These are phyloP conservation scores for Bertia moriformis DNA, from an alignment of 2,329 filamentous ascomycete species.

Conservation along the genomic window DNA sequence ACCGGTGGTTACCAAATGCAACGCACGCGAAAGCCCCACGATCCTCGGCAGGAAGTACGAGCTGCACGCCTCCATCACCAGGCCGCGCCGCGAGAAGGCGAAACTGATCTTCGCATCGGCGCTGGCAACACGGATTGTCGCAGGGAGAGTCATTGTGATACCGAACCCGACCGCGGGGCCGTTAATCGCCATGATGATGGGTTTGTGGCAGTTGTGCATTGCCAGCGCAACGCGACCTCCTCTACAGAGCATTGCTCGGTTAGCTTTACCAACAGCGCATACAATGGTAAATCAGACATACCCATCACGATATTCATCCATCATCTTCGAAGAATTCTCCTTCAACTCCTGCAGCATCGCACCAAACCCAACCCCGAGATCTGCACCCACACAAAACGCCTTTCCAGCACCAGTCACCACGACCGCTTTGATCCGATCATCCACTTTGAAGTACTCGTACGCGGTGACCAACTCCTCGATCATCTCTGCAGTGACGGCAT, in stretches of 20 bases:
- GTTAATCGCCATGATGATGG: background rate
- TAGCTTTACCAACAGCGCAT: too few relatives aligned
- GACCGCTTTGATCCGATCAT: background rate
- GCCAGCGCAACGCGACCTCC: background rate
- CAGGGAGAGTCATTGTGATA: background rate
- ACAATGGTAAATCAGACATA: too few relatives aligned
- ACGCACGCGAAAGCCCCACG: conserved; percentile 46
- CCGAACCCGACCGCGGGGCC: background rate
- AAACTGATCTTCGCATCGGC: too few relatives aligned
- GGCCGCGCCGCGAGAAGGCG: conserved; percentile 56
- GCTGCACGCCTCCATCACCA: conserved; percentile 59
- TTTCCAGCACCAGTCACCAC: background rate
- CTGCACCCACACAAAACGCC: background rate
- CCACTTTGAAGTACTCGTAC: background rate
- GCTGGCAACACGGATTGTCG: too few relatives aligned
- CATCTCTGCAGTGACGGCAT: background rate
- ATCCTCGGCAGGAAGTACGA: conserved; percentile 60
- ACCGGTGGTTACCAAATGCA: conserved; percentile 55
- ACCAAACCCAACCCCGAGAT: background rate
- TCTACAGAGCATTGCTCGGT: too few relatives aligned
- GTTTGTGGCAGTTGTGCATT: background rate
- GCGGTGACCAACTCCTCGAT: background rate
- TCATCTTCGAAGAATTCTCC: too few relatives aligned
- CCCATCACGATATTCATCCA: too few relatives aligned
- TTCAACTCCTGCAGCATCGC: too few relatives aligned